Percentiles rank a stretch among this genome's conserved stretches.
Conservation (phyloP, 2,329 filamentous ascomycete species). For the Trichoderma citrinoviride region DNA sequence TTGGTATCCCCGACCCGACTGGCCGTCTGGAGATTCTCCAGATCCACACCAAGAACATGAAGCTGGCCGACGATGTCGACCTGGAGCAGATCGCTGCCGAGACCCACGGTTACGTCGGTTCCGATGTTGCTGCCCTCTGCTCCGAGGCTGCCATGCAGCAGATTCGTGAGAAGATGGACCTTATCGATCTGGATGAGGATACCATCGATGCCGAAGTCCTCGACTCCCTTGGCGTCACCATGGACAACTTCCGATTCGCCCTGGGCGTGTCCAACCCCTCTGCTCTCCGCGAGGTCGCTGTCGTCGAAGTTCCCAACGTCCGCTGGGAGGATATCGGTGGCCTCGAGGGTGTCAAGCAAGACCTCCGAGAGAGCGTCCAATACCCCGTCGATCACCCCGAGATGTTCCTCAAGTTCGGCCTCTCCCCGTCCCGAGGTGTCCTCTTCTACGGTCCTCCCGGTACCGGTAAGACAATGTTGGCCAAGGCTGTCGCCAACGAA, state of each 20-base stretch:
- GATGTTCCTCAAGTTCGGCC: conserved; percentile 99
- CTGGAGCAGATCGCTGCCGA: conserved; percentile 94
- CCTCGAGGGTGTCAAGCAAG: conserved; percentile 96
- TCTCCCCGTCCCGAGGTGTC: conserved; percentile 96
- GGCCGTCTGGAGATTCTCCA: conserved; percentile 98
- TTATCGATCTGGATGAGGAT: conserved; percentile 98
- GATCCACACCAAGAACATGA: conserved; percentile 99
- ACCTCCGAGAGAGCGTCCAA: conserved; percentile 97
- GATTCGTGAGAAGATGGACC: conserved; percentile 99
- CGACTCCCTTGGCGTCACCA: conserved; percentile 96
- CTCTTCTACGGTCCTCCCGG: conserved; percentile 98
- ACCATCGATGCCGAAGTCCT: conserved; percentile 98
- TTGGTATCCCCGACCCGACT: conserved; percentile 95
- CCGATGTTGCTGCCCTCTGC: conserved; percentile 95
- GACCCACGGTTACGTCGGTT: conserved; percentile 98
- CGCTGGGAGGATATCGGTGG: conserved; percentile 99
- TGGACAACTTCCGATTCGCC: conserved; percentile 99
- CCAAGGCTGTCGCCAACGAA: conserved; percentile 99
- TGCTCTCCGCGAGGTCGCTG: conserved; percentile 95
- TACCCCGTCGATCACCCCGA: conserved; percentile 99
- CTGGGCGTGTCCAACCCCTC: conserved; percentile 98
- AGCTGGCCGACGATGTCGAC: conserved; percentile 93
- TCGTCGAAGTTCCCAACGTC: conserved; percentile 98
- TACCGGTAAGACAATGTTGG: conserved; percentile 99
- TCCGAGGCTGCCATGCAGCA: conserved; percentile 99